A percentile compares a stretch with the other conserved stretches of the same genome.
These are phyloP conservation scores for Clarireedia hainanense DNA, from an alignment of 2,329 filamentous ascomycete genomes.

Conservation along the genomic window DNA sequence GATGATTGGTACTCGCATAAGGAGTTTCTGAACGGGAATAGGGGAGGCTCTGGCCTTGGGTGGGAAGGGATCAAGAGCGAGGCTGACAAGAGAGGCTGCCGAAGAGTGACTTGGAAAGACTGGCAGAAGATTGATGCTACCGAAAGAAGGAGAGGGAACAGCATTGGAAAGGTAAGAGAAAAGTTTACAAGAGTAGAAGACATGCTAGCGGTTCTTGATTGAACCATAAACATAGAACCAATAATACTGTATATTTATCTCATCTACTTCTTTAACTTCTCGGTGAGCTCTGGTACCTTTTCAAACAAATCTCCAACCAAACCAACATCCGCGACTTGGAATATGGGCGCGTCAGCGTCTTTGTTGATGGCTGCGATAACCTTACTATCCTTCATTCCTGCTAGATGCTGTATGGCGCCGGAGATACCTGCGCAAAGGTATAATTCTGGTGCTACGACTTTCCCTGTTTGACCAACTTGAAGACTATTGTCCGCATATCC, in stretches of 20 bases:
- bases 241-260: slow-evolving; percentile 13
- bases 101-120: slow-evolving; percentile 70
- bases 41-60: slow-evolving; percentile 42
- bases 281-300: slow-evolving; percentile 88
- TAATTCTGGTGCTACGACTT: slow-evolving; percentile 93
- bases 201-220: slow-evolving; percentile 48
- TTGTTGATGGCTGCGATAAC: slow-evolving; percentile 99
- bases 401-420: slow-evolving; percentile 94
- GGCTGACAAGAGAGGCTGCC: slow-evolving; percentile 45
- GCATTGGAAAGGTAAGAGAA: slow-evolving; percentile 69
- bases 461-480: slow-evolving; percentile 96
- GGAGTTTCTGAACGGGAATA: slow-evolving; percentile 40
- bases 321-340: slow-evolving; percentile 95
- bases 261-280: slow-evolving; percentile 65
- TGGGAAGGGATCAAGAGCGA: slow-evolving; percentile 71
- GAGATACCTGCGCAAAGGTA: slow-evolving; percentile 96
- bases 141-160: slow-evolving; percentile 60
- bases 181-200: slow-evolving; percentile 51
- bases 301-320: slow-evolving; percentile 94
- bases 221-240: slow-evolving; percentile 12
- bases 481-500: slow-evolving; percentile 98
- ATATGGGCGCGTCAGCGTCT: slow-evolving; percentile 92
- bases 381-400: slow-evolving; percentile 99
- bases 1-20: slow-evolving; percentile 58
- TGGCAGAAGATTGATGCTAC: slow-evolving; percentile 80